phyloP scores from a whole-genome alignment of 78 protist species.

The Dictyostelium citrinum region DNA sequence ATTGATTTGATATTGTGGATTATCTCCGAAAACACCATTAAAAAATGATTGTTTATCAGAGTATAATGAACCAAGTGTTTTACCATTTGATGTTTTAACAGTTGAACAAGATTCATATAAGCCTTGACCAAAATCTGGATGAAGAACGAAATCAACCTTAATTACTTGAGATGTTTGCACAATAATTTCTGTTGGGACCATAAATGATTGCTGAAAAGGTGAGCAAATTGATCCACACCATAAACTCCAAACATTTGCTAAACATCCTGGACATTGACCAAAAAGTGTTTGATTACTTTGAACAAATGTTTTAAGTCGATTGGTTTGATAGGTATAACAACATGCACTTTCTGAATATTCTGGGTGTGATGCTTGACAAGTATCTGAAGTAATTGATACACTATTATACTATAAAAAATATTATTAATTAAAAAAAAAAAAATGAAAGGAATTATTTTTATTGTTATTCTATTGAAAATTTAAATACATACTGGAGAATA shows the following conservation, averaged over 20 bases:
- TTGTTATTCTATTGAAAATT: no score
- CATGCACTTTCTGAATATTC: conserved; percentile 30
- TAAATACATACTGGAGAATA: background rate
- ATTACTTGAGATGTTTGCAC: background rate
- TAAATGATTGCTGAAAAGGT: conserved; percentile 49
- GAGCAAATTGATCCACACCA: conserved; percentile 54
- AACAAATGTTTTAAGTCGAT: background rate
- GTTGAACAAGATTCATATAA: conserved; percentile 33
- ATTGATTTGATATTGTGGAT: conserved; percentile 3
- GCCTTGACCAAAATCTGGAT: conserved; percentile 30
- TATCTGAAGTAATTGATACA: background rate
- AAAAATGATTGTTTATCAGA: background rate
- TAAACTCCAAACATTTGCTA: conserved; percentile 23
- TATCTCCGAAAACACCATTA: background rate
- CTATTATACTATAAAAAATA: background rate
- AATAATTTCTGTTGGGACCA: background rate
- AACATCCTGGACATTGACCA: conserved; percentile 38
- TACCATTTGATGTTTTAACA: background rate
- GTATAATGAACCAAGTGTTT: background rate
- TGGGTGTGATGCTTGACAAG: conserved; percentile 47
- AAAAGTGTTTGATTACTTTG: background rate
- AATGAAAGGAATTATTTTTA: no score
- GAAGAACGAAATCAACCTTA: background rate
- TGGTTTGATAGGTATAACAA: conserved; percentile 16
- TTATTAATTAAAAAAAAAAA: no score